Evolutionary conservation across 129 eudicot species (phyloP), one percentile per base, ranked within the genome.

Genomic region (Calendula officinalis): DNA sequence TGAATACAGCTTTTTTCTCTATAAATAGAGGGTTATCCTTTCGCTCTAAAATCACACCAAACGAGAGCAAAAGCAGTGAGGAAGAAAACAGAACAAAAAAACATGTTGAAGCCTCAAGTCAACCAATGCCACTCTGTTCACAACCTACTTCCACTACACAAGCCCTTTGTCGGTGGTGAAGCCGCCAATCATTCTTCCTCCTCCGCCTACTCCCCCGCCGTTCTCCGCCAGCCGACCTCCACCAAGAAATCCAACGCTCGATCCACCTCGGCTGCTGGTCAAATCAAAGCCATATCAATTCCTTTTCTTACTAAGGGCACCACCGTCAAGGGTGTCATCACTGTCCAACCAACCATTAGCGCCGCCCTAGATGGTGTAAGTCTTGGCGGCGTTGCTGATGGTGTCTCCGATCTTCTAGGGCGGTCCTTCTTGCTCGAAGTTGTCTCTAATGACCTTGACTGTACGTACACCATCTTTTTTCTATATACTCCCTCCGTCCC

Each of bases 381-480:
- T 16, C 0, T 84, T 30, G 52, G 56, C 50, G 62, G 77, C 10
- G 77, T 71, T 27, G 59, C 51, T 41, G 87, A 85, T 53, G 74
- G 75, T 10, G 61, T 81, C n/a, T 13, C 64, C 17, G 85, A 85
- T 71, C 8, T 81, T 41, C 56, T 82, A 2, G 94, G 94, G 1
- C 66, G 27, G 45, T 55, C 83, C 14, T 64, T 82, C 36, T 71
- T 72, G 17, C 2, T 86, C 39, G 86, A 82, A 64, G 77, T 86
- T 5, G 83, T 82, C 44, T 81, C 86, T 12, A 73, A 80, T 12
- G 83, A 82, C 27, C 75, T 86, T 50, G 77, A 86, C 38, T 78
- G 77, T 72, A 72, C 3, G 64, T 55, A 42, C 44, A 14, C 38
- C 49, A 3, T 2, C n/a, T 55, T 11, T 32, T 13, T 33, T 33